Base-by-base conservation (phyloP, 331 rosid genomes). In the Ulmus americana region DNA sequence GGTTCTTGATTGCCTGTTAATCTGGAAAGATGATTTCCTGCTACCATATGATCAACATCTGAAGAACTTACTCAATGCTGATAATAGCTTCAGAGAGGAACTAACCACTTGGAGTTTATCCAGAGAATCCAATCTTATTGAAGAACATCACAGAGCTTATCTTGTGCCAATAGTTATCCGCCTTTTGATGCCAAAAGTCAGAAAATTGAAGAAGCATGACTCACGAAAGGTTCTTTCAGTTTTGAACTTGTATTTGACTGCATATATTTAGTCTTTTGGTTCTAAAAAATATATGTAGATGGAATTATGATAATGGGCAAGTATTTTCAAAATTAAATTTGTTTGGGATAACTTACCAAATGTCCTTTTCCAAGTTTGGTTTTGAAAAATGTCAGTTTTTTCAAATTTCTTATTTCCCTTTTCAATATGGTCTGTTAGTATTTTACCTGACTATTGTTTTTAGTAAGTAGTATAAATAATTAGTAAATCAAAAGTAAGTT, bases 31-130 rank as follows among this genome's bases (percentile, higher is more conserved):
- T 76, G 86, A 85, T 65, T 80, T 75, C 82, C 70, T 89, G 74
- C 61, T 77, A 20, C 86, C 85, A 39, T 86, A 89, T 75, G 70
- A 63, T 58, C 88, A 85, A 39, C 95, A 89, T 76, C 78, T 92
- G 59, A 87, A 84, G 74, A 86, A 80, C 73, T 71, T 92, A 65
- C 84, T 81, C 70, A 72, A 22, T 1, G 69, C 72, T 81, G 74
- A 22, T 58, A 78, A 72, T 78, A 79, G 74, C 62, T 75, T 82
- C 48, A 84, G 98, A 76, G 98, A 92, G 79, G 95, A 92, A 61
- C 77, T 89, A 72, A 83, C 95, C 35, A 86, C 85, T 40, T 92
- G 98, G 98, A 86, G 89, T 81, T 74, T 92, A 66, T 86, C 90
- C 28, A 82, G 77, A 74, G 95, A 89, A 79, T 80, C 90, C 45